Evolutionary conservation across 495 filamentous ascomycete genomes (phyloP), one percentile per base, ranked within the genome.

Genomic region (Polyplosphaeria fusca): DNA sequence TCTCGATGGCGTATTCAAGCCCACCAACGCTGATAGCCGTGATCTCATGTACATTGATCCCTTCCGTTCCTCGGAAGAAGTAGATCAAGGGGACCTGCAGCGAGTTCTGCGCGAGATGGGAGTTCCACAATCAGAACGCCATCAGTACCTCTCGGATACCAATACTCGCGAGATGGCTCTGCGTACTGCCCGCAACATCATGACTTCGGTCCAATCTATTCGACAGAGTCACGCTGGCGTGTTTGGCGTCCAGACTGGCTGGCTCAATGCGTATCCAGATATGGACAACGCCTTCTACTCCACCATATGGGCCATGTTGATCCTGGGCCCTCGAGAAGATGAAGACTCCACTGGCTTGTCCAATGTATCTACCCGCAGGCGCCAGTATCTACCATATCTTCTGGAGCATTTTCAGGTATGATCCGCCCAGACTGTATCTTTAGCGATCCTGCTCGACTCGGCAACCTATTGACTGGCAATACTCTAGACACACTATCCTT

Each of bases 121-220:
- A 9, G 79, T 84, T 37, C 71, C 79, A 4, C 55, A 67, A 4
- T 52, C 66, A 2, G 76, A 85, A 2, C 76, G 85, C 49, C 68
- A 75, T 1, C 69, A 70, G 2, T 84, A 85, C 39, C 73, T 95
- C 13, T 73, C 73, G 5, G 76, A 82, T 13, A 82, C 86, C 9
- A 69, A 72, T 4, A 79, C 79, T 22, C 71, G 79, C 0, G 80
- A 87, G 38, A 84, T 94, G 44, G 79, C 92, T 38, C 74, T 88
- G 52, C 81, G 91, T 44, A 87, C 83, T 26, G 86, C 85, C 26
- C 84, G 84, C 52, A 96, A 95, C 68, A 93, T 97, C 54, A 73
- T 86, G 53, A 81, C 76, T 53, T 83, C 82, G 1, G 63, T 84
- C 30, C 75, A 79, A 45, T 68, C 42, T 27, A 68, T 58, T 50